phyloP scores from a whole-genome alignment of 306 rosid genomes.

The Cercis canadensis region DNA sequence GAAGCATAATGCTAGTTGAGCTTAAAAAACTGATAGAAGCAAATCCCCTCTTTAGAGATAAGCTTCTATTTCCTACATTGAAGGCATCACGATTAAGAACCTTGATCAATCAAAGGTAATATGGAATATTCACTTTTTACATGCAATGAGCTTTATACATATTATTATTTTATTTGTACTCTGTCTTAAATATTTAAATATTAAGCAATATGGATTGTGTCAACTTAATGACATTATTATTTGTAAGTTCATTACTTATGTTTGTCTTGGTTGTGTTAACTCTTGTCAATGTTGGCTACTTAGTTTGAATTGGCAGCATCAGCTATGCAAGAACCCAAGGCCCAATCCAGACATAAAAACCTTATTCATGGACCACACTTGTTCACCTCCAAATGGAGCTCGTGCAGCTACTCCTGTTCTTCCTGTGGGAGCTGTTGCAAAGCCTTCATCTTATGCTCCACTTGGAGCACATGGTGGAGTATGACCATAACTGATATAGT shows the following conservation, averaged over 20 bases:
- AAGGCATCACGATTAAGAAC: slow-evolving; percentile 66
- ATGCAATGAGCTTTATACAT: slow-evolving; percentile 1
- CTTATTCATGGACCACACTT: slow-evolving; percentile 67
- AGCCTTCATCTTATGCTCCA: slow-evolving; percentile 57
- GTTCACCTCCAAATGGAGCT: slow-evolving; percentile 61
- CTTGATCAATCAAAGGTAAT: slow-evolving; percentile 77
- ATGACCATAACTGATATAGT: slow-evolving; percentile 16
- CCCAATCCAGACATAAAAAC: slow-evolving; percentile 66
- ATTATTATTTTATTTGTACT: not conserved
- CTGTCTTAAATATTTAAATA: too few species aligned
- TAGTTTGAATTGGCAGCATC: slow-evolving; percentile 97
- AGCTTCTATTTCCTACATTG: slow-evolving; percentile 67
- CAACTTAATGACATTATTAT: not conserved
- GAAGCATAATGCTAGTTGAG: slow-evolving; percentile 65
- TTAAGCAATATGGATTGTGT: too few species aligned
- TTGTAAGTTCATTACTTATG: slow-evolving; percentile 15
- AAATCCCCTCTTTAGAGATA: slow-evolving; percentile 70
- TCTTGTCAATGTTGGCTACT: slow-evolving; percentile 18
- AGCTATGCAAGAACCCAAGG: slow-evolving; percentile 62
- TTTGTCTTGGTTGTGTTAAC: not conserved
- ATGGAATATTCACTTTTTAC: not conserved
- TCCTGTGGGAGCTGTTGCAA: slow-evolving; percentile 56
- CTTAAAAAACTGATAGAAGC: slow-evolving; percentile 70
- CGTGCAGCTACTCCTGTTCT: slow-evolving; percentile 51
- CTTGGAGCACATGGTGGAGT: slow-evolving; percentile 54